A percentile compares a stretch with the other conserved stretches of the same genome.
Conservation (phyloP, 2,329 filamentous ascomycete species). For the Penicillium concentricum region DNA sequence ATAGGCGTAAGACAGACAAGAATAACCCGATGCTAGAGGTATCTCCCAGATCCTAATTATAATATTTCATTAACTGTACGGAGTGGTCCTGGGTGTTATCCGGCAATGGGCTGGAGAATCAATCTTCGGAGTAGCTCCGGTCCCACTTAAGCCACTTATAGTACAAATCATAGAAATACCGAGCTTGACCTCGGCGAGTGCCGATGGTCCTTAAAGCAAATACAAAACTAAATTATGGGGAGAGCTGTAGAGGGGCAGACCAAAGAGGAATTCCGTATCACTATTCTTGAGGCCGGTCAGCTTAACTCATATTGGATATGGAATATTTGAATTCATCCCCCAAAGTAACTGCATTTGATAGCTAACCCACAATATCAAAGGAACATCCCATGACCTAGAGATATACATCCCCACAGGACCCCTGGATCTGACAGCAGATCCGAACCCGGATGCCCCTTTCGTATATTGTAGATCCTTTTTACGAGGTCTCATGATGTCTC, state of each 20-base stretch:
- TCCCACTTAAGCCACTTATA: not conserved
- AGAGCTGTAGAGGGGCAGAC: not conserved
- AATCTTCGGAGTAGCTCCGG: conserved; percentile 1
- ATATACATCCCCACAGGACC: not conserved
- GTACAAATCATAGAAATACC: not conserved
- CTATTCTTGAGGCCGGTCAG: too few relatives aligned
- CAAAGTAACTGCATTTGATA: not conserved
- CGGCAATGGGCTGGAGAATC: not conserved
- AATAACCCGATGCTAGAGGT: too few relatives aligned
- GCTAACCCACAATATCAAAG: not conserved
- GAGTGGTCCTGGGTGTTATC: too few relatives aligned
- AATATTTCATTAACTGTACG: too few relatives aligned
- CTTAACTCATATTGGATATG: too few relatives aligned
- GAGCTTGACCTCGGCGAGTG: not conserved
- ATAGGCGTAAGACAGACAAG: too few relatives aligned
- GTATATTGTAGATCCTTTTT: conserved; percentile 9
- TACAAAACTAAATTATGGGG: too few relatives aligned
- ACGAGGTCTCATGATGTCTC: conserved; percentile 28
- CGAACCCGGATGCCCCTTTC: conserved; percentile 8
- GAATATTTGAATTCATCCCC: too few relatives aligned
- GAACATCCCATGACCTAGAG: conserved; percentile 2
- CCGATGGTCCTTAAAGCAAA: not conserved
- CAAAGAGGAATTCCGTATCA: not conserved
- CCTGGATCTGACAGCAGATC: conserved; percentile 27
- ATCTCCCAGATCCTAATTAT: too few relatives aligned